Evolutionary conservation across 495 filamentous ascomycete species (phyloP).

Genomic region (Trichocladium antarcticum): DNA sequence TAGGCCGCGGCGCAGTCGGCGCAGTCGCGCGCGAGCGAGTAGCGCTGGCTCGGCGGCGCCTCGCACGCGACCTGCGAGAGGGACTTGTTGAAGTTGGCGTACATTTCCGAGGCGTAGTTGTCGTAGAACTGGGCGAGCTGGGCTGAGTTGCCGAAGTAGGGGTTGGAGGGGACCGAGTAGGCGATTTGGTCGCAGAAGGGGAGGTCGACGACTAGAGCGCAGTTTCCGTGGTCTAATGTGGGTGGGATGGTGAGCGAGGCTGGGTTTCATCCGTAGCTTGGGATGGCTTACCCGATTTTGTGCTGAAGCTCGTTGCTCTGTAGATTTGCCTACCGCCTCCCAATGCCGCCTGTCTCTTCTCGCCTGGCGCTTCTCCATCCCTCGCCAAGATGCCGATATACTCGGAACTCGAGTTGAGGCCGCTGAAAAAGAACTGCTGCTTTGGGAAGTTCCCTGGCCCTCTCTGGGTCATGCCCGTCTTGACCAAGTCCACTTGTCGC

Average conservation of each 20-base stretch:
- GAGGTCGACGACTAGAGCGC: conserved; percentile 72
- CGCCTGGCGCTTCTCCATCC: conserved; percentile 38
- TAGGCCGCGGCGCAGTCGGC: conserved; percentile 67
- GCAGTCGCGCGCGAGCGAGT: conserved; percentile 71
- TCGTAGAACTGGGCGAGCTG: conserved; percentile 60
- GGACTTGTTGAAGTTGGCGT: conserved; percentile 66
- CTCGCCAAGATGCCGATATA: conserved; percentile 65
- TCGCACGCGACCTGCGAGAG: conserved; percentile 79
- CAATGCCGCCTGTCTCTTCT: conserved; percentile 31
- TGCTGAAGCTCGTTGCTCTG: conserved; percentile 53
- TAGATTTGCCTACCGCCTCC: conserved; percentile 64
- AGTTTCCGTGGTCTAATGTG: conserved; percentile 43
- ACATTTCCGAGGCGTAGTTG: conserved; percentile 45
- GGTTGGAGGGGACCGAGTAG: conserved; percentile 81
- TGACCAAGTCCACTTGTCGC: conserved; percentile 33
- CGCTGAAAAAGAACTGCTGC: conserved; percentile 73
- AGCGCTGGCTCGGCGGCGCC: conserved; percentile 51
- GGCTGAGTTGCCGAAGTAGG: conserved; percentile 40
- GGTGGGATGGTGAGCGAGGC: not conserved
- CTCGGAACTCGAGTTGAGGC: conserved; percentile 54
- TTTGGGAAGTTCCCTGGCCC: conserved; percentile 53
- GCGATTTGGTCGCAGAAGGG: conserved; percentile 74
- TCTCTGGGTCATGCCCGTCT: conserved; percentile 55
- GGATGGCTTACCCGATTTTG: conserved; percentile 54
- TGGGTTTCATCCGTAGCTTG: not conserved